Base-by-base conservation (phyloP, 1,284 basidiomycete species). In the Cutaneotrichosporon dermatis region DNA sequence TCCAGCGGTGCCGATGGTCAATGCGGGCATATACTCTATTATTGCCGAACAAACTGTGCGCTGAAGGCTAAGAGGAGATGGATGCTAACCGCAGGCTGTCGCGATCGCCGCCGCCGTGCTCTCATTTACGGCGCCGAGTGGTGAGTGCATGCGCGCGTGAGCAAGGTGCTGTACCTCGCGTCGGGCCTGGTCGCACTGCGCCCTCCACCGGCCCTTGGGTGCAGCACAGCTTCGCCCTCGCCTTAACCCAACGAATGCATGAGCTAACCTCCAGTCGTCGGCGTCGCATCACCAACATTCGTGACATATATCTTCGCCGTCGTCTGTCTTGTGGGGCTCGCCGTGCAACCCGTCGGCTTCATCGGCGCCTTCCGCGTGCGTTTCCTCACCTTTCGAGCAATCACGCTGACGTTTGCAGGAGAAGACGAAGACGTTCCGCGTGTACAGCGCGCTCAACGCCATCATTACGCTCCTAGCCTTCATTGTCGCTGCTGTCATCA, bases 21-120 rank as follows among this genome's bases (percentile, higher is more conserved):
- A 95, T 78, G 83, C 86, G 61, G 92, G 92, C 40, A 89, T 94
- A 57, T 94, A 94, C 69, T 76, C 84, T n/a, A 83, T 88, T 43
- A 76, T 95, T 52, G 73, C 80, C 0, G 89, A 93, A 72, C 91
- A 94, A 77, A 81, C 89, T 51, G 79, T 80, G 50, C 59, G 76
- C 55, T 10, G 33, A 36, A 4, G n/a, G 7, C 8, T 40, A 6
- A 8, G 11, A 6, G 25, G n/a, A 25, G 54, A 39, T 13, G 45
- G 12, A 46, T 16, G 41, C 57, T 59, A 34, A 61, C 40, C 10
- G 39, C 58, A 79, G 78, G 62, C 84, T 16, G 74, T 89, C 7
- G 85, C 83, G 3, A 71, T 91, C 61, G 68, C 88, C n/a, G 83
- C 86, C 4, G 92, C 88, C 13, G 86, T 88, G 4, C 81, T 94